Base-by-base conservation (phyloP, 129 eudicot species). In the Tagetes patula region DNA sequence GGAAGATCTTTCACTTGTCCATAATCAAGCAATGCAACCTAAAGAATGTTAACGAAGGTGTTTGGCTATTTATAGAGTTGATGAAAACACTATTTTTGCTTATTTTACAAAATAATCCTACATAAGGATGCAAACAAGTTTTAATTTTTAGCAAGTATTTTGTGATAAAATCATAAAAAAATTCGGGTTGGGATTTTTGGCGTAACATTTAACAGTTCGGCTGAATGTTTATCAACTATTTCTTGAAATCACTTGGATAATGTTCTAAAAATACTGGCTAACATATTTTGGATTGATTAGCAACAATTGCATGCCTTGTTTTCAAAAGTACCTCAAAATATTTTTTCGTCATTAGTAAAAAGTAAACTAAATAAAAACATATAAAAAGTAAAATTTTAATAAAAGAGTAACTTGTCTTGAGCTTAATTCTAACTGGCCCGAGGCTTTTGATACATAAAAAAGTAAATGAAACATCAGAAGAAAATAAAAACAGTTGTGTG, bases 1-100 rank as follows among this genome's bases (percentile, higher is more conserved):
- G 98, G 98, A 47, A 94, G 96, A 82, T 94, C 96, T 81, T 94
- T 94, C 84, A 94, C 98, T 94, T 94, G 98, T 82, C 98, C 98
- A 46, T 94, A 94, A 78, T 94, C 98, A 71, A 94, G 90, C 87
- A 94, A 85, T 8, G 98, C 97, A 68, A 94, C 92, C 98, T 94
- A 77, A 66, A 56, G 49, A 20, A 38, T 31, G 7, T 38, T 64
- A 54, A 48, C 6, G 38, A 33, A 56, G 61, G 32, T 32, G 39
- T 56, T 56, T 56, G 64, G 38, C 13, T 56, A 9, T 3, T 58
- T 58, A 31, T 31, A 9, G 64, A 58, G 6, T 58, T 58, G 40
- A 31, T 58, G 64, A 39, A 31, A 58, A 8, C 32, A 58, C 14
- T 8, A 31, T 31, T 9, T 32, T 9, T 8, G 64, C 38, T 2